Evolutionary conservation across 2,329 filamentous ascomycete genomes (phyloP).

Genomic region (Colletotrichum noveboracense): DNA sequence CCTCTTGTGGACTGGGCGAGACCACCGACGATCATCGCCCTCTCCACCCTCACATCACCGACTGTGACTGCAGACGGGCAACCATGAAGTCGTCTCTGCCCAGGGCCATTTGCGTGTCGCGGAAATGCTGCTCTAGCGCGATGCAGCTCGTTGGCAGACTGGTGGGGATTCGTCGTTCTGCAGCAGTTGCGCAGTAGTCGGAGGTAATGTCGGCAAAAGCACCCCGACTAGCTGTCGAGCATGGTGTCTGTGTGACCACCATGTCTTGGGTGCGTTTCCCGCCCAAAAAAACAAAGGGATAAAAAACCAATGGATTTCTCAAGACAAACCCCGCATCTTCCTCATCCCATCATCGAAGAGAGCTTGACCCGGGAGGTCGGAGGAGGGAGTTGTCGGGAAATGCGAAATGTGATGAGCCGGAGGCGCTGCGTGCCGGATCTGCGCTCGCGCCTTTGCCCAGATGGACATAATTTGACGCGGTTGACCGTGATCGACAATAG

Average conservation of each 20-base stretch:
- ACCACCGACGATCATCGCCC: background rate
- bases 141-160: background rate
- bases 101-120: background rate
- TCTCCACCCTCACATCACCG: background rate
- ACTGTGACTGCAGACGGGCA: background rate
- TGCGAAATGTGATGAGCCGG: slow-evolving; percentile 4
- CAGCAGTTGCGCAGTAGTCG: background rate
- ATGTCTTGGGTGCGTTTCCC: background rate
- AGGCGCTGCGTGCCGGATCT: background rate
- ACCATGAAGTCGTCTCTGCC: background rate
- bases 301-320: background rate
- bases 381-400: background rate
- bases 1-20: background rate
- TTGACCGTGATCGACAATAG: background rate
- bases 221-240: background rate
- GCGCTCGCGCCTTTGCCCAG: background rate
- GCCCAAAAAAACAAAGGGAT: background rate
- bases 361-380: background rate
- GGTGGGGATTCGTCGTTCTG: background rate
- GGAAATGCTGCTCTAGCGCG: slow-evolving; percentile 4
- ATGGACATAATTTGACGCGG: background rate
- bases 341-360: background rate
- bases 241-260: background rate
- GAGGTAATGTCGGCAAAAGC: background rate
- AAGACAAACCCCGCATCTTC: background rate